Base-by-base conservation (phyloP, 1,284 basidiomycete genomes). In the Tilletia setariae region DNA sequence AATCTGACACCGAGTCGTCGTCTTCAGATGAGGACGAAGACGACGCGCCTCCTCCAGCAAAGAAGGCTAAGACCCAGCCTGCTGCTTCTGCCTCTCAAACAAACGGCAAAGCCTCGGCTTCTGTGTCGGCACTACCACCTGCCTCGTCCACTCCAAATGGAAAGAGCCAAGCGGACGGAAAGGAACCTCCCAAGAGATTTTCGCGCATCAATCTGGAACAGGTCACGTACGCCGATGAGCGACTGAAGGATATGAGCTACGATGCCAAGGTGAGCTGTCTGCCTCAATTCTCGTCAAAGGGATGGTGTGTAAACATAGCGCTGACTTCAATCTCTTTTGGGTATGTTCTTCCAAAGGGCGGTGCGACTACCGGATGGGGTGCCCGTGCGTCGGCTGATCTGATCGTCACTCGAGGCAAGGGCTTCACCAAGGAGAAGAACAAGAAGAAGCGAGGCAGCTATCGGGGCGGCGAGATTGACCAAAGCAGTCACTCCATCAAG, bases 341-440 rank as follows among this genome's bases (percentile, higher is more conserved):
- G 44, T 30, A 47, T 23, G n/a, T 28, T 11, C 35, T 40, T 40
- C n/a, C 13, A 35, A 28, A 61, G 56, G 56, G 56, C 25, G 56
- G 87, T 1, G 84, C 86, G 2, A 75, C 76, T 23, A 90, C 89
- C 74, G 95, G 97, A 81, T 98, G 96, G 80, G 95, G 95, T 40
- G 90, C 90, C 21, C 87, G 87, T 67, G 95, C 95, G 0, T 89
- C 89, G 70, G 86, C 87, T 62, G 95, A 98, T 84, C 85, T 98
- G 70, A 91, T 96, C 74, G 91, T 94, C 25, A 98, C 95, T 1
- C 88, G 93, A 6, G 95, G 95, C 13, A 91, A 91, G 63, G 92
- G 92, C 8, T 98, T 98, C 86, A 88, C 93, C 67, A 98, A 98
- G 84, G 95, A 97, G 86, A 98, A 98, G 86, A 98, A 97, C 86